phyloP scores from a whole-genome alignment of 2,329 filamentous ascomycete species.

The Aspergillus carbonarius region DNA sequence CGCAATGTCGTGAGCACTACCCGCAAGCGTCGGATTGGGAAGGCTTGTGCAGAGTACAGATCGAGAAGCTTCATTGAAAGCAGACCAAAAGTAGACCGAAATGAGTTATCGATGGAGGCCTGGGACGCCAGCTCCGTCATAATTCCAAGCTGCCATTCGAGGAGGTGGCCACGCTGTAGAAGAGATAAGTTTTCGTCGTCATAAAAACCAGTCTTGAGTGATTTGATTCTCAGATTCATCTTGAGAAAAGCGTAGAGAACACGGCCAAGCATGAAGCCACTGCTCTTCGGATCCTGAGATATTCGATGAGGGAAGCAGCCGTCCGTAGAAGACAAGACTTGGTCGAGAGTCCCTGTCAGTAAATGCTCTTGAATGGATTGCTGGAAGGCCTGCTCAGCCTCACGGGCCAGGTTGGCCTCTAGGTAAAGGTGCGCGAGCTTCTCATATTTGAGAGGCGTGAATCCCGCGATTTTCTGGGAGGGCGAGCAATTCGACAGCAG shows the following conservation, averaged over 20 bases:
- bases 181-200: conserved; percentile 31
- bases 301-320: conserved; percentile 27
- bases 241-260: conserved; percentile 39
- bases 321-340: conserved; percentile 27
- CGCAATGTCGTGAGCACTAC: conserved; percentile 37
- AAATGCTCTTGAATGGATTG: conserved; percentile 45
- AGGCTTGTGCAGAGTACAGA: conserved; percentile 29
- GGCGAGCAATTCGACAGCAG: conserved; percentile 36
- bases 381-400: conserved; percentile 39
- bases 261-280: conserved; percentile 38
- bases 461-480: conserved; percentile 38
- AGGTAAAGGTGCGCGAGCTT: conserved; percentile 43
- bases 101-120: conserved; percentile 28
- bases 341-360: conserved; percentile 34
- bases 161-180: conserved; percentile 29
- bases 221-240: conserved; percentile 33
- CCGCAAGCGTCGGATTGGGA: conserved; percentile 41
- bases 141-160: conserved; percentile 41
- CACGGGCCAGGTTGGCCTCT: conserved; percentile 35
- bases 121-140: conserved; percentile 32
- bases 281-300: conserved; percentile 36
- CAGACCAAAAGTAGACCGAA: conserved; percentile 27
- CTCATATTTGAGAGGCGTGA: conserved; percentile 46
- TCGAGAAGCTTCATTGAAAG: conserved; percentile 34
- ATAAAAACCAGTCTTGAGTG: conserved; percentile 29